A percentile compares a stretch with the other conserved stretches of the same genome.
These are phyloP conservation scores for Macrophomina tecta DNA, from an alignment of 2,329 filamentous ascomycete species.

Conservation along the genomic window DNA sequence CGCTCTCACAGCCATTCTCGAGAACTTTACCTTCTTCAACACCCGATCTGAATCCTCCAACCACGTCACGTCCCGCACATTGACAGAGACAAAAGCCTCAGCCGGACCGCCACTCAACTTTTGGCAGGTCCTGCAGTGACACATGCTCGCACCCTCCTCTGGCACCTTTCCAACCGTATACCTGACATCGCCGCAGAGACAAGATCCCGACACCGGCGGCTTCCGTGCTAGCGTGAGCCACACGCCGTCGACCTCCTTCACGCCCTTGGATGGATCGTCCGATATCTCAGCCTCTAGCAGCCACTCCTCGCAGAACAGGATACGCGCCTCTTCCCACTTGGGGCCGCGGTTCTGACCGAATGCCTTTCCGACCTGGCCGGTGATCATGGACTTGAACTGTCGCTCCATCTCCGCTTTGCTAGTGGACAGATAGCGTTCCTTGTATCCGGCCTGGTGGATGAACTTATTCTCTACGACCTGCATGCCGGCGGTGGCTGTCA, in stretches of 20 bases:
- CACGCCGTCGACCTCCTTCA: slow-evolving; percentile 16
- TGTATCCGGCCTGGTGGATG: background rate
- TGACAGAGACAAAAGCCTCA: background rate
- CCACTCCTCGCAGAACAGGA: slow-evolving; percentile 18
- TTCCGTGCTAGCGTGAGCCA: slow-evolving; percentile 2
- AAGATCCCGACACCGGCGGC: slow-evolving; percentile 19
- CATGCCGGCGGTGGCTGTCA: slow-evolving; percentile 30
- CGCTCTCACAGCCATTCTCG: background rate
- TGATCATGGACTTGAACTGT: slow-evolving; percentile 6
- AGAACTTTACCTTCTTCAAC: background rate
- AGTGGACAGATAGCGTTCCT: background rate
- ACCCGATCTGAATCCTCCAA: background rate
- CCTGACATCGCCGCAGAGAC: slow-evolving; percentile 7
- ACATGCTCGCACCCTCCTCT: background rate
- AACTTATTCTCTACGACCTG: background rate
- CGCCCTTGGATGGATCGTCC: background rate
- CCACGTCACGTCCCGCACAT: background rate
- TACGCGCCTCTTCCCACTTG: slow-evolving; percentile 18
- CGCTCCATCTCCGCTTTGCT: background rate
- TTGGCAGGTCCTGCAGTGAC: slow-evolving; percentile 21
- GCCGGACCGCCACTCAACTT: background rate
- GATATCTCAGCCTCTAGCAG: background rate
- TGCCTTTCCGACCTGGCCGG: slow-evolving; percentile 5
- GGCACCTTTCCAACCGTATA: background rate
- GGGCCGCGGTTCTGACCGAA: slow-evolving; percentile 14